Evolutionary conservation across 2,329 filamentous ascomycete genomes (phyloP).

Genomic region (Scedosporium dehoogii): DNA sequence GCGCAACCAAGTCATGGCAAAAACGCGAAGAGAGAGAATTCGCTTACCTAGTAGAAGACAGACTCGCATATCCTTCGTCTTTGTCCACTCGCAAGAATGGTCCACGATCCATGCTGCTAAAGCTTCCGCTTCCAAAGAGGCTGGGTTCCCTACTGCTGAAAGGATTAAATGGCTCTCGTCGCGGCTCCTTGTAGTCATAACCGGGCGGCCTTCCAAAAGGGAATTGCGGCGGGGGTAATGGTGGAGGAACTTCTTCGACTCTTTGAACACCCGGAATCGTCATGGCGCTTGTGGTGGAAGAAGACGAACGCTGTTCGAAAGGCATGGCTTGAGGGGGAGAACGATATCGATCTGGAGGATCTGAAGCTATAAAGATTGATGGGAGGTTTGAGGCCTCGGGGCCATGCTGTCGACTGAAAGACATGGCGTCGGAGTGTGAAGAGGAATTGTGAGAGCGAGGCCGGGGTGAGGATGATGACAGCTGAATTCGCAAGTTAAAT

Average conservation of each 20-base stretch:
- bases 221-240: conserved; percentile 9
- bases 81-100: conserved; percentile 15
- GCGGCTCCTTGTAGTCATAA: conserved; percentile 4
- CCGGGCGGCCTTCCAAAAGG: conserved; percentile 8
- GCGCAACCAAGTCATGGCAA: conserved; percentile 5
- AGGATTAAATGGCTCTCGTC: conserved; percentile 8
- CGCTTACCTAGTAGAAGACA: conserved; percentile 27
- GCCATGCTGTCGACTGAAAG: conserved; percentile 7
- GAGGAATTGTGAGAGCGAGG: not conserved
- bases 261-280: conserved; percentile 9
- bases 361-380: conserved; percentile 9
- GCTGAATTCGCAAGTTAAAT: not conserved
- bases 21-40: no score
- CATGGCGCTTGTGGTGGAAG: conserved; percentile 9
- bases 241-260: conserved; percentile 9
- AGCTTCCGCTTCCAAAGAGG: conserved; percentile 19
- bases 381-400: conserved; percentile 9
- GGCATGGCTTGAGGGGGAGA: not conserved
- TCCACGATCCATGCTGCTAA: conserved; percentile 26
- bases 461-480: not conserved
- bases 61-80: conserved; percentile 35
- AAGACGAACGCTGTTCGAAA: conserved; percentile 3
- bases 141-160: conserved; percentile 6
- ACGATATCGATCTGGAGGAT: conserved; percentile 4
- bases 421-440: conserved; percentile 6